Evolutionary conservation across 2,329 filamentous ascomycete genomes (phyloP), one percentile per base, ranked within the genome.

Genomic region (Sclerotinia trifoliorum): DNA sequence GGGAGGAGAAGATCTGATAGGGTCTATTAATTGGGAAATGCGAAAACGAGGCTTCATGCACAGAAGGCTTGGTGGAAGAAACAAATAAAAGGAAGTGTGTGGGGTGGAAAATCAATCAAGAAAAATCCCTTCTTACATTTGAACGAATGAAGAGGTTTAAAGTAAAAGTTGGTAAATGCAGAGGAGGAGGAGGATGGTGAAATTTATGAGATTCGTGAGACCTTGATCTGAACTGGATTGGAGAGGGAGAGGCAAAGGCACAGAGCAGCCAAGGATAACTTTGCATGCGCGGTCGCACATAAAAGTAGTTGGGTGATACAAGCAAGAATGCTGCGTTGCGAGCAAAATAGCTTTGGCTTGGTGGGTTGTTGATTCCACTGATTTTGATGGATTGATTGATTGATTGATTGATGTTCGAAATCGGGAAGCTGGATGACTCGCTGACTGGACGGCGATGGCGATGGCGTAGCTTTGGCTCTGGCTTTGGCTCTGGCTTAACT

Each of bases 1-100:
- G 44, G 24, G 44, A 29, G 26, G 39, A 24, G 29, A n/a, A 24
- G 52, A 66, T 66, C 21, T 29, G n/a, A 39, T 26, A 29, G 26
- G 42, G 11, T 19, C 54, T 48, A 48, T 57, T 11, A 26, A 46
- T 65, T 21, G 42, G 21, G 32, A 39, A 46, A 64, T 42, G 29
- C 17, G 32, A 60, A 60, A 46, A 60, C 29, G n/a, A 39, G 42
- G 64, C 44, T 39, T 65, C 6, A 57, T 66, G 64, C 64, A 66
- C n/a, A 26, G 64, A 66, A 66, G 64, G 64, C 64, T 60, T 60
- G 64, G 64, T 66, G 51, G 64, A 66, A 66, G 64, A 24, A 66
- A 48, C 15, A 48, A 42, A 29, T 24, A 26, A 6, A 42, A 51
- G 39, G 52, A 19, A n/a, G 21, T 6, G 6, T 48, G 21, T 15